Evolutionary conservation across 2,329 filamentous ascomycete genomes (phyloP).

Genomic region (Ophiostoma quercus): DNA sequence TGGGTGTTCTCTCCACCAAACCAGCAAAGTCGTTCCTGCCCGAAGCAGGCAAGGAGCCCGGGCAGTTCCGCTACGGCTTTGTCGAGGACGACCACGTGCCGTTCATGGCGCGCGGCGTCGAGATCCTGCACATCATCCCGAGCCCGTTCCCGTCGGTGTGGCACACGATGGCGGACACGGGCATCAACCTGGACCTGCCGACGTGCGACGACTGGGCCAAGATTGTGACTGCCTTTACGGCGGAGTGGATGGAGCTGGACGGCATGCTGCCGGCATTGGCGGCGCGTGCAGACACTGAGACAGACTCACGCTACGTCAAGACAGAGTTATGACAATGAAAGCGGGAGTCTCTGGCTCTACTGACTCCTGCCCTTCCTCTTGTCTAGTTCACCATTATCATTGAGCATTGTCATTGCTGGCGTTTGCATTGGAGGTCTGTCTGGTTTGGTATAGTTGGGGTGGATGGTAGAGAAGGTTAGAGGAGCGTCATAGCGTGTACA

Average conservation of each 20-base stretch:
- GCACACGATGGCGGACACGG: constrained; percentile 82
- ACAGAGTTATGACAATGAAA: constrained; percentile 27
- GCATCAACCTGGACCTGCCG: constrained; percentile 70
- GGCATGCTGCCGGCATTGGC: constrained; percentile 20
- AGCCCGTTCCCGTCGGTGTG: constrained; percentile 75
- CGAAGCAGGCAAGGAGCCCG: constrained; percentile 51
- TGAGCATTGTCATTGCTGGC: no score
- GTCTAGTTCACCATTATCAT: no score
- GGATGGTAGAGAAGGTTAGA: no score
- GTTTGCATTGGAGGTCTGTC: no score
- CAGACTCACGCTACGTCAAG: constrained; percentile 20
- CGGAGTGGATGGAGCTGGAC: constrained; percentile 83
- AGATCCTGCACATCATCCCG: constrained; percentile 85
- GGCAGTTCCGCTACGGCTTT: constrained; percentile 46
- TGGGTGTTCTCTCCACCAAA: constrained; percentile 45
- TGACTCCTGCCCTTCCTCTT: neutral
- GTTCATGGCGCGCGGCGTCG: constrained; percentile 80
- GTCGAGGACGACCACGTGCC: constrained; percentile 88
- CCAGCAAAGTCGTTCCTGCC: constrained; percentile 56
- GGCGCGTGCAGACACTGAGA: neutral
- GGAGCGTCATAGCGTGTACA: neutral
- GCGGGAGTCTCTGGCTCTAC: neutral
- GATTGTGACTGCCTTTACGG: constrained; percentile 75
- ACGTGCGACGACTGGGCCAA: constrained; percentile 84
- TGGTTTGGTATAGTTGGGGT: no score